A percentile compares a stretch with the other conserved stretches of the same genome.
These are phyloP conservation scores for Tricholoma terreum DNA, from an alignment of 768 basidiomycete genomes.

Conservation along the genomic window DNA sequence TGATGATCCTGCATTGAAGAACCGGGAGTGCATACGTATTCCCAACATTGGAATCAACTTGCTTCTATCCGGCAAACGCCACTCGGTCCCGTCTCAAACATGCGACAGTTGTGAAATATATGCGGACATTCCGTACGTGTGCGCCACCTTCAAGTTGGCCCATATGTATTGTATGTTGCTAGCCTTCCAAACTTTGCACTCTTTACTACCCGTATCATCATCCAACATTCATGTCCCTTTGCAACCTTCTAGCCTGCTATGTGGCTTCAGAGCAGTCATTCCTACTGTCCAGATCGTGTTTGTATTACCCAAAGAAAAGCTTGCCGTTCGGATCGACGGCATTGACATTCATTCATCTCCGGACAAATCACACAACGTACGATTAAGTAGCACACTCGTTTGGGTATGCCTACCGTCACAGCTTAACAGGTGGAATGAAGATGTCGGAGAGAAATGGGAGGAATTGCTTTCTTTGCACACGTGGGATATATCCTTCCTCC, in stretches of 20 bases:
- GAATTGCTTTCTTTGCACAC: slow-evolving; percentile 62
- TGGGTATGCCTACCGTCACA: slow-evolving; percentile 55
- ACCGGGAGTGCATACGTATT: slow-evolving; percentile 46
- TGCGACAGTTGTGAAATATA: slow-evolving; percentile 45
- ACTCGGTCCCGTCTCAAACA: slow-evolving; percentile 13
- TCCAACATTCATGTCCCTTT: slow-evolving; percentile 9
- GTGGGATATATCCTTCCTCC: slow-evolving; percentile 41
- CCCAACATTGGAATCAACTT: slow-evolving; percentile 26
- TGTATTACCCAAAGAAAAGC: slow-evolving; percentile 45
- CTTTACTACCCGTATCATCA: slow-evolving; percentile 27
- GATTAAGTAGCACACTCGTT: slow-evolving; percentile 41
- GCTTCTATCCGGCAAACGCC: slow-evolving; percentile 24
- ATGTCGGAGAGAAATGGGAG: slow-evolving; percentile 58
- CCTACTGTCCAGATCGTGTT: slow-evolving; percentile 47
- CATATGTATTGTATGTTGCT: slow-evolving; percentile 71
- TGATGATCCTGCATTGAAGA: slow-evolving; percentile 42
- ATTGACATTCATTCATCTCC: slow-evolving; percentile 25
- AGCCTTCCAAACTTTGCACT: slow-evolving; percentile 50
- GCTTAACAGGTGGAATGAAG: slow-evolving; percentile 32
- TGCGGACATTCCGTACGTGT: slow-evolving; percentile 50
- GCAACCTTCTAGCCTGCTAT: slow-evolving; percentile 11
- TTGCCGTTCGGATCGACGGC: slow-evolving; percentile 43
- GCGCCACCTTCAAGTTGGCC: slow-evolving; percentile 53
- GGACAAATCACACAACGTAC: slow-evolving; percentile 28
- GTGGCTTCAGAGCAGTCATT: slow-evolving; percentile 32